Evolutionary conservation across 78 protist genomes (phyloP).

Genomic region (Emiliania huxleyi): DNA sequence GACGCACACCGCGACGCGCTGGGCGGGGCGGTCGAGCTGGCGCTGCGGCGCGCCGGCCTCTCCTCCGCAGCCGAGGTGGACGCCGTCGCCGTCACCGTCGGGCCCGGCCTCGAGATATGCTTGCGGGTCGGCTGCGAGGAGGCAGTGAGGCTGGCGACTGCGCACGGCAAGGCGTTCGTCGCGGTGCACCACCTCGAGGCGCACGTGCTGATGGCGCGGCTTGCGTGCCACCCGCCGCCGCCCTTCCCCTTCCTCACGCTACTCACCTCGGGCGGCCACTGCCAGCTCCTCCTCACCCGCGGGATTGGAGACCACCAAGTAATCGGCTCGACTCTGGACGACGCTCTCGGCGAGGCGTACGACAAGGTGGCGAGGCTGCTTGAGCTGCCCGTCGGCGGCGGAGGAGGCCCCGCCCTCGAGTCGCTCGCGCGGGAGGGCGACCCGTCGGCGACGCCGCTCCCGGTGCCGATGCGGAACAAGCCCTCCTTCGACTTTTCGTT

Average conservation of each 20-base stretch:
- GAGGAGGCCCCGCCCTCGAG: slow-evolving; percentile 47
- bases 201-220: slow-evolving; percentile 38
- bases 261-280: slow-evolving; percentile 42
- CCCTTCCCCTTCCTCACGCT: slow-evolving; percentile 16
- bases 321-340: slow-evolving; percentile 53
- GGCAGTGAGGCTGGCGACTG: background rate
- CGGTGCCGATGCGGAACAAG: background rate
- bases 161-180: background rate
- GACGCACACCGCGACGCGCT: slow-evolving; percentile 30
- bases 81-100: slow-evolving; percentile 44
- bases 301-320: slow-evolving; percentile 40
- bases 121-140: slow-evolving; percentile 5
- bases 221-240: background rate
- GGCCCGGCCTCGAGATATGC: slow-evolving; percentile 42
- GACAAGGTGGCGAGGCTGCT: slow-evolving; percentile 34
- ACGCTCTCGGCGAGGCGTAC: slow-evolving; percentile 52
- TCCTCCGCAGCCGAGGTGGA: background rate
- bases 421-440: slow-evolving; percentile 12
- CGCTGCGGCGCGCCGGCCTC: background rate
- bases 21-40: background rate
- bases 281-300: slow-evolving; percentile 8
- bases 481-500: slow-evolving; percentile 36
- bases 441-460: background rate
- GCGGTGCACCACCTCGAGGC: slow-evolving; percentile 56
- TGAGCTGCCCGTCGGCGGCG: background rate